Percentiles rank a stretch among this genome's conserved stretches.
Evolutionary conservation across 345 rosid genomes (phyloP).

Genomic region (Anacardium occidentale): DNA sequence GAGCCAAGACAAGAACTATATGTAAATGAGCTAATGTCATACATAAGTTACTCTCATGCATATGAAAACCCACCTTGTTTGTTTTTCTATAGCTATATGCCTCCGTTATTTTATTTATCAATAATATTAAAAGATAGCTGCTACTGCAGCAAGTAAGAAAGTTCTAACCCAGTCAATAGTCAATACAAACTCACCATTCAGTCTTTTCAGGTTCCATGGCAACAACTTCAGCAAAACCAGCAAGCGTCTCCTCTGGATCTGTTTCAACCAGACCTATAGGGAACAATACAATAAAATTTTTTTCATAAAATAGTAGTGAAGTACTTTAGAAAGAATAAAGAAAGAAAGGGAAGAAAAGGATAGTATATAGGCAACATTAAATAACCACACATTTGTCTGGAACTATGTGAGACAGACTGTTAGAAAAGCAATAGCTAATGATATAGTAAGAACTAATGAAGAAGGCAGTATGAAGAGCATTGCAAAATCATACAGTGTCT

Average conservation of each 20-base stretch:
- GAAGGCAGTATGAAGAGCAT: neutral
- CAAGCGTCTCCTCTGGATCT: conserved; percentile 87
- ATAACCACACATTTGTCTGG: neutral
- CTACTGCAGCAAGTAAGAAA: neutral
- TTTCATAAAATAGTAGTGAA: neutral
- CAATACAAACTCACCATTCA: conserved; percentile 66
- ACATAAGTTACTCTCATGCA: no score
- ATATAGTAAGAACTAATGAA: neutral
- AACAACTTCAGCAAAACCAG: conserved; percentile 93
- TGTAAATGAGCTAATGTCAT: no score
- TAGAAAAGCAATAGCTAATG: neutral
- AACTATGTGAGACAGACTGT: neutral
- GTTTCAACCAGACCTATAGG: conserved; percentile 80
- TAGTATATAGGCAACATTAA: neutral
- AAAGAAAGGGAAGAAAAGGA: no score
- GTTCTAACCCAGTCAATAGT: neutral
- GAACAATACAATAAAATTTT: no score
- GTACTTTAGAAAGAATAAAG: neutral
- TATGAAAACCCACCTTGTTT: neutral
- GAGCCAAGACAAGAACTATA: neutral
- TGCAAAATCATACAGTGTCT: neutral
- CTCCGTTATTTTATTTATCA: neutral
- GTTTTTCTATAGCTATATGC: neutral
- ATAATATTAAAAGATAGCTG: neutral
- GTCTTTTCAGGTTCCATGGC: conserved; percentile 97